Conservation (phyloP, 164 flowering plant species). For the Stephania cephalantha region DNA sequence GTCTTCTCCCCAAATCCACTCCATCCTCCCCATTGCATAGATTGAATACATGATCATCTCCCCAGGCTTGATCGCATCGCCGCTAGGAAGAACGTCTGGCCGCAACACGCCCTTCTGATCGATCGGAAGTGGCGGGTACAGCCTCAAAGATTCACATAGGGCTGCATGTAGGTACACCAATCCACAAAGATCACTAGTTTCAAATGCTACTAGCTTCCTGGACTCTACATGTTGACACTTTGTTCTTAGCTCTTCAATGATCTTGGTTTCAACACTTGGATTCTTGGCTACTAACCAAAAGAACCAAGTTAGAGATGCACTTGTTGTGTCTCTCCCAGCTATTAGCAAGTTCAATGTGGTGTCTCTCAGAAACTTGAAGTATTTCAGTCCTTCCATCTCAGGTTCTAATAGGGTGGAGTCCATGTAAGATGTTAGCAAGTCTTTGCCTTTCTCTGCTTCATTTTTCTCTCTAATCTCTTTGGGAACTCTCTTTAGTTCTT, state of each 20-base stretch:
- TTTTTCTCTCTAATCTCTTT: not conserved
- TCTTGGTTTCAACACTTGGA: slow-evolving; percentile 33
- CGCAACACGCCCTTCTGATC: slow-evolving; percentile 21
- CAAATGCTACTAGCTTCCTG: not conserved
- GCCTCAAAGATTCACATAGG: slow-evolving; percentile 36
- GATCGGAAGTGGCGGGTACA: slow-evolving; percentile 43
- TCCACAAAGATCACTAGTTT: slow-evolving; percentile 8
- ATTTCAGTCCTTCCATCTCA: not conserved
- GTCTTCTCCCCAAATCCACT: slow-evolving; percentile 45
- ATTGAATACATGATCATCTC: slow-evolving; percentile 17
- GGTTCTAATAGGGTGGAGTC: not conserved
- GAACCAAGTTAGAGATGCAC: slow-evolving; percentile 53
- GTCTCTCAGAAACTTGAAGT: slow-evolving; percentile 43
- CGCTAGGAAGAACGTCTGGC: slow-evolving; percentile 37
- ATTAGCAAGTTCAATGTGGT: slow-evolving; percentile 30
- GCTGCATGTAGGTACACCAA: slow-evolving; percentile 38
- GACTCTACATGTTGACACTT: not conserved
- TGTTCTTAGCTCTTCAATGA: slow-evolving; percentile 31
- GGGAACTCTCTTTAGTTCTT: slow-evolving; percentile 5
- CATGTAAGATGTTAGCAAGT: slow-evolving; percentile 19
- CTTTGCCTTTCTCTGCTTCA: slow-evolving; percentile 8
- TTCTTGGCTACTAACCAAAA: slow-evolving; percentile 37
- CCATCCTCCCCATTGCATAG: slow-evolving; percentile 38
- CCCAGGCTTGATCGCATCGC: slow-evolving; percentile 24
- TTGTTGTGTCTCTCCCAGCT: slow-evolving; percentile 52